Conservation (phyloP, 345 rosid genomes). For the Salix suchowensis region DNA sequence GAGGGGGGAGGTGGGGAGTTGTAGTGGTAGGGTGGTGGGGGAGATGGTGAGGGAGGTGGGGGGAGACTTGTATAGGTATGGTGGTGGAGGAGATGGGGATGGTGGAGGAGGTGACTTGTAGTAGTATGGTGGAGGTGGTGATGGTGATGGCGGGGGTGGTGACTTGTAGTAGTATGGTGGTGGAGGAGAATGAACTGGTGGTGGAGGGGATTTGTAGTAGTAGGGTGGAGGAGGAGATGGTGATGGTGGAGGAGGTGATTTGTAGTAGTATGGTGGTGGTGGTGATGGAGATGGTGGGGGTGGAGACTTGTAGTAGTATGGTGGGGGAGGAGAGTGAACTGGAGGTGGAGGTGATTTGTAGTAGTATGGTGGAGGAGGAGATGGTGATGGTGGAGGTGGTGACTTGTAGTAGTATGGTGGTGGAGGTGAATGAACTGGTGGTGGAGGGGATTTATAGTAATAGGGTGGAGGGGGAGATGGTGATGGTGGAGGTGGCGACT, state of each 20-base stretch:
- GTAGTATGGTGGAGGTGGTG: background rate
- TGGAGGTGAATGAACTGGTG: background rate
- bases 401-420: background rate
- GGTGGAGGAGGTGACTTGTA: conserved; percentile 6
- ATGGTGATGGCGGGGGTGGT: background rate
- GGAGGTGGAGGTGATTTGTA: conserved; percentile 8
- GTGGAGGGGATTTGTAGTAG: background rate
- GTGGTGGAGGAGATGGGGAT: background rate
- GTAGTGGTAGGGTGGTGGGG: background rate
- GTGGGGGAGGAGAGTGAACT: background rate
- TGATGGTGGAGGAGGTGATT: background rate
- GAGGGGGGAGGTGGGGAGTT: conserved; percentile 3
- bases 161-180: conserved; percentile 1
- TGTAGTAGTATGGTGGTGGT: conserved; percentile 3
- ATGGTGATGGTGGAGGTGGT: background rate
- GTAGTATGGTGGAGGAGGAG: background rate
- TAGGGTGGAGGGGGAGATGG: background rate
- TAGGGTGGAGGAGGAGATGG: background rate
- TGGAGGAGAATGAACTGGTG: fast-evolving
- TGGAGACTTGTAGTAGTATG: background rate
- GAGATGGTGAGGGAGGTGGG: background rate
- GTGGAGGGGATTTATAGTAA: conserved; percentile 7
- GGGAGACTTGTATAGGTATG: background rate
- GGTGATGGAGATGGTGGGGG: background rate
- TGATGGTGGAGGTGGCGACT: background rate